Evolutionary conservation across 257 asterid genomes (phyloP).

Genomic region (Solanum phureja): DNA sequence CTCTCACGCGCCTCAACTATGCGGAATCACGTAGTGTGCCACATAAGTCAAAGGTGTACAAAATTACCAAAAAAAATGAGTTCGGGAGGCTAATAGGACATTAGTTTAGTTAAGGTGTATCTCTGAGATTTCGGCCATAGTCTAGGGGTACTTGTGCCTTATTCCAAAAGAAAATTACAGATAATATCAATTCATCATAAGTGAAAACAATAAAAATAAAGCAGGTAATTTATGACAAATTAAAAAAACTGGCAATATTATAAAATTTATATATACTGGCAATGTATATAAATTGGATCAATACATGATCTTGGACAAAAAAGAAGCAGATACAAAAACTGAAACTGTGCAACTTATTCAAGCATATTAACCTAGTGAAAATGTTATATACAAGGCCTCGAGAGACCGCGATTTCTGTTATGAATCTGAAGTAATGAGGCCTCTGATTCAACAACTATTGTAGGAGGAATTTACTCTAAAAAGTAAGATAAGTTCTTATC

Average conservation of each 20-base stretch:
- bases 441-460: neutral
- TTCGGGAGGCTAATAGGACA: no score
- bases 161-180: no score
- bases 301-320: neutral
- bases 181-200: no score
- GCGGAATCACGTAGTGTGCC: no score
- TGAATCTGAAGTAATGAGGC: neutral
- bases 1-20: no score
- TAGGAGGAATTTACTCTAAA: conserved; percentile 14
- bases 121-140: no score
- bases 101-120: no score
- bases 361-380: neutral
- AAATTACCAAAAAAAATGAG: no score
- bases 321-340: neutral
- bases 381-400: neutral
- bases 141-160: no score
- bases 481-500: conserved; percentile 70
- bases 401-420: neutral
- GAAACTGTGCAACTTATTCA: neutral
- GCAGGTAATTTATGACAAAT: neutral
- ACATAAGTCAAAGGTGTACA: no score
- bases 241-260: neutral
- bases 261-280: no score
- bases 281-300: neutral
- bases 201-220: no score